Conservation (phyloP, 352 stramenopile species). For the Achlya hypogyna region DNA sequence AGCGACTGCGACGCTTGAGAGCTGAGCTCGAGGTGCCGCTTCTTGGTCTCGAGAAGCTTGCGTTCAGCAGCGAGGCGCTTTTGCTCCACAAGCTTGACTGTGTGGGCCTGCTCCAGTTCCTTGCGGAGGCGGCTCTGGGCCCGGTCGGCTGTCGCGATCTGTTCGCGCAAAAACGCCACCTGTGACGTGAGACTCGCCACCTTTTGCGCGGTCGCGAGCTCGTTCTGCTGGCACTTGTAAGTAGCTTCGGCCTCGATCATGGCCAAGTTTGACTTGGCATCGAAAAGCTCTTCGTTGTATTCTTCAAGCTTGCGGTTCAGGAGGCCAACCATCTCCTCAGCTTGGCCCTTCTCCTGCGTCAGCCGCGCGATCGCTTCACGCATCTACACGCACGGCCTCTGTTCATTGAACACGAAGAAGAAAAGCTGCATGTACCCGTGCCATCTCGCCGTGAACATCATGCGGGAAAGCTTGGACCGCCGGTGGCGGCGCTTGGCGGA, state of each 20-base stretch:
- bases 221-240: constrained; percentile 12
- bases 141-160: not conserved
- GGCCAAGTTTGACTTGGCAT: not conserved
- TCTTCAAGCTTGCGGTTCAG: not conserved
- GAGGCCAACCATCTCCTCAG: constrained; percentile 1
- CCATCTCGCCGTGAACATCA: not conserved
- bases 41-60: constrained; percentile 3
- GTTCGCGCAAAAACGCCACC: constrained; percentile 3
- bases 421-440: not conserved
- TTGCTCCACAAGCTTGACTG: not conserved
- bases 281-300: constrained; percentile 10
- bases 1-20: not conserved
- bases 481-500: not conserved
- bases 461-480: not conserved
- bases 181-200: constrained; percentile 1
- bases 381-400: not conserved
- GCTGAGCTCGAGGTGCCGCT: constrained; percentile 5
- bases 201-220: constrained; percentile 3
- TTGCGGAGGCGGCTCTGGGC: not conserved
- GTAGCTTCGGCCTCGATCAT: constrained; percentile 5
- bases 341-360: constrained; percentile 6
- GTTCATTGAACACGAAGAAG: not conserved
- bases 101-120: constrained; percentile 7
- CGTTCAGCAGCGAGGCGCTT: constrained; percentile 6
- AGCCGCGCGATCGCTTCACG: constrained; percentile 6